Evolutionary conservation across 2,329 filamentous ascomycete species (phyloP), one percentile per base, ranked within the genome.

Genomic region (Venturia effusa): DNA sequence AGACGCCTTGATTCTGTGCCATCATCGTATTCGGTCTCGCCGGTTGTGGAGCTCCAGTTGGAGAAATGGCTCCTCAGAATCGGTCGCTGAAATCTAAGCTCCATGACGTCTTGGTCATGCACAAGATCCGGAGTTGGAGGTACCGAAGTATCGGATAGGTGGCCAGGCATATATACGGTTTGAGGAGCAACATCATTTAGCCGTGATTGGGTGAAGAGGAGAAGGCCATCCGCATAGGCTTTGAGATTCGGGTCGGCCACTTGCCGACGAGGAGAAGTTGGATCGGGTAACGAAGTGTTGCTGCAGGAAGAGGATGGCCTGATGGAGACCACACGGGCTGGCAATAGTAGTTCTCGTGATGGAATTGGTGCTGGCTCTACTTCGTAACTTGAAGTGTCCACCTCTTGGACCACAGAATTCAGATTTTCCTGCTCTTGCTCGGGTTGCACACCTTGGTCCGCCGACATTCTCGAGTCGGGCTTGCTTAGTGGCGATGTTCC

Each of bases 1-100:
- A 64, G 1, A 48, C 30, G 37, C 17, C 51, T n/a, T 32, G 55
- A 37, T 45, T 39, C 30, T 22, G 27, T n/a, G 5, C 32, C 40
- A 32, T 24, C 37, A 11, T 60, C 59, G 15, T 45, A n/a, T 34
- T 22, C 51, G 5, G 51, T 34, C 15, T 32, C 51, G 51, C 15
- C 51, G 32, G 61, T 62, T 24, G 62, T 61, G n/a, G 54, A 64
- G 41, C 62, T 64, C 62, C 62, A 64, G 39, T 64, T 55, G 15
- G 62, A 64, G 27, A 64, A 64, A 3, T 61, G 62, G 32, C 62
- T 64, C 7, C 57, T 37, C 32, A 64, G 51, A 40, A 27, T n/a
- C 5, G 55, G 55, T 61, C 40, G 34, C 37, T 39, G 10, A 17
- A 55, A 40, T 6, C 15, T 61, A 8, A 61, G 32, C 41, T 60